Conservation (phyloP, 2,329 filamentous ascomycete genomes). For the Lachnum nothofagi region DNA sequence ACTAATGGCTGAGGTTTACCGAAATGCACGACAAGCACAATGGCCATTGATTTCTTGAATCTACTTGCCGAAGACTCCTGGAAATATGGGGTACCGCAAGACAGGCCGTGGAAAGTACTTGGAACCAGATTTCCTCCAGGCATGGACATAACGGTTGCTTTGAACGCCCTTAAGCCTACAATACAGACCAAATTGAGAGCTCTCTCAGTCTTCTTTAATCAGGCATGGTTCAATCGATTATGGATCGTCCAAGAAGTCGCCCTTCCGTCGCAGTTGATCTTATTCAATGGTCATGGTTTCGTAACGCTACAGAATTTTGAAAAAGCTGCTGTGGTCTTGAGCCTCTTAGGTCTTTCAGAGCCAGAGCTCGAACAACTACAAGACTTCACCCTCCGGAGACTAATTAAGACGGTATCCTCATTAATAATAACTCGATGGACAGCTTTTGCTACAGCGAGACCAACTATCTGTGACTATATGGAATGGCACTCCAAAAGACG, state of each 20-base stretch:
- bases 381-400: too few species aligned
- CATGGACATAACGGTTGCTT: background rate
- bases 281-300: background rate
- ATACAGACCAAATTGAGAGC: background rate
- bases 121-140: background rate
- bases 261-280: background rate
- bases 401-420: too few species aligned
- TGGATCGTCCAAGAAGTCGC: constrained; percentile 9
- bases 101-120: background rate
- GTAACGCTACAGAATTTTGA: background rate
- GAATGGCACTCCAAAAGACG: background rate
- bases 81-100: background rate
- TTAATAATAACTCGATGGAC: too few species aligned
- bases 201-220: background rate
- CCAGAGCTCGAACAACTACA: too few species aligned
- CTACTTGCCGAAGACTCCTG: background rate
- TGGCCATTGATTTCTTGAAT: background rate
- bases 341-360: too few species aligned
- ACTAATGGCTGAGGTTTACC: constrained; percentile 13
- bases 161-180: background rate
- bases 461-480: too few species aligned
- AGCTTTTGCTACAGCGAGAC: too few species aligned
- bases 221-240: constrained; percentile 4
- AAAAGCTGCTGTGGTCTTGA: background rate
- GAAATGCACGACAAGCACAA: background rate